phyloP scores from a whole-genome alignment of 345 rosid species.

The Mercurialis annua region DNA sequence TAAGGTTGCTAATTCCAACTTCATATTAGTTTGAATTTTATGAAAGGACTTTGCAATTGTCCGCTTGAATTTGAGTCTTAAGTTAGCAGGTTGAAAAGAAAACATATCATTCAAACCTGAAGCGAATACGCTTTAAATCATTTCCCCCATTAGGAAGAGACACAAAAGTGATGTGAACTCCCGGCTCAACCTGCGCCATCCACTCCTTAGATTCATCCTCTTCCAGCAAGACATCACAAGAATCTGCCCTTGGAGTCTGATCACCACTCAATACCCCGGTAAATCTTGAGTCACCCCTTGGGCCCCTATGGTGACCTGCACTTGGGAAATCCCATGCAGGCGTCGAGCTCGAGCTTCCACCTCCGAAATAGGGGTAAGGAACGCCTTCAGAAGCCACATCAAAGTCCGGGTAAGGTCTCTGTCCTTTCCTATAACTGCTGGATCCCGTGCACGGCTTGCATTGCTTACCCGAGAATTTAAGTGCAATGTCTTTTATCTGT shows the following conservation, averaged over 20 bases:
- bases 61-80: background rate
- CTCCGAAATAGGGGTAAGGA: constrained; percentile 71
- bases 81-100: background rate
- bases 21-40: background rate
- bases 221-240: constrained; percentile 65
- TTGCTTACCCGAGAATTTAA: constrained; percentile 80
- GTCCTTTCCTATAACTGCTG: constrained; percentile 63
- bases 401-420: constrained; percentile 57
- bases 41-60: background rate
- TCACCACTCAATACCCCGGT: constrained; percentile 42
- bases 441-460: constrained; percentile 88
- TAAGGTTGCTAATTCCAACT: too few relatives aligned
- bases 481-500: constrained; percentile 94
- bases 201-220: constrained; percentile 88
- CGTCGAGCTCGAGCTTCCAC: constrained; percentile 77
- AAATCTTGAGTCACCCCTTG: constrained; percentile 50
- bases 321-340: constrained; percentile 93
- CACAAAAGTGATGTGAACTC: constrained; percentile 90
- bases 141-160: constrained; percentile 92
- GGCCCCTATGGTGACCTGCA: constrained; percentile 35
- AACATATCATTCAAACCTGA: constrained; percentile 48
- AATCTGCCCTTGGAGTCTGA: constrained; percentile 56
- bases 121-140: constrained; percentile 90
- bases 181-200: constrained; percentile 99
- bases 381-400: constrained; percentile 76